Conservation (phyloP, 2,329 filamentous ascomycete genomes). For the Drechslera avenae region DNA sequence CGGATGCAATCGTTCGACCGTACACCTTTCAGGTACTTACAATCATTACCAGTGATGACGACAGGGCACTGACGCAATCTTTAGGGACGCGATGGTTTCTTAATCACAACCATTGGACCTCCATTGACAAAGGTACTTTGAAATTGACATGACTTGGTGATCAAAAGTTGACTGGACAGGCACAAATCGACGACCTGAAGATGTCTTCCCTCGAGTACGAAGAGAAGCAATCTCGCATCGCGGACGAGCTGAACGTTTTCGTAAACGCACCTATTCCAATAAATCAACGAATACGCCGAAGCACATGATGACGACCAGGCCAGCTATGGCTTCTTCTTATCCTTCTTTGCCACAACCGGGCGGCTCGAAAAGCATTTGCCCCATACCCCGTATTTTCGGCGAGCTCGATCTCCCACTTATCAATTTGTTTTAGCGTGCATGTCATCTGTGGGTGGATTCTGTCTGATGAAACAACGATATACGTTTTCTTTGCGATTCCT, state of each 20-base stretch:
- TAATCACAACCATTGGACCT: constrained; percentile 49
- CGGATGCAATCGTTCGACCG: constrained; percentile 50
- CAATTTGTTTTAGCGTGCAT: constrained; percentile 17
- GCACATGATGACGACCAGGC: constrained; percentile 17
- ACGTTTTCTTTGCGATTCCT: constrained; percentile 1
- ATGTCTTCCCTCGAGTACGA: constrained; percentile 49
- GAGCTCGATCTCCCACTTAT: constrained; percentile 10
- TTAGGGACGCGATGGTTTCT: constrained; percentile 51
- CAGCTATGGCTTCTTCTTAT: constrained; percentile 1
- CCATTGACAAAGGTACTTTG: constrained; percentile 49
- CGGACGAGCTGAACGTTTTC: constrained; percentile 43
- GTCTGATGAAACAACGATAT: constrained; percentile 6
- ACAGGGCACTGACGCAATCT: constrained; percentile 20
- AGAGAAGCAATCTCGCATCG: constrained; percentile 48
- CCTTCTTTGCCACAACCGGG: constrained; percentile 1
- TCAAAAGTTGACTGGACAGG: constrained; percentile 34
- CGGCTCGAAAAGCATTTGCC: constrained; percentile 5
- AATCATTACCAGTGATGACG: not conserved
- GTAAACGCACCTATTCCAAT: constrained; percentile 49
- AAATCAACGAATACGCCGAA: constrained; percentile 40
- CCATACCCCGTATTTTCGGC: constrained; percentile 9
- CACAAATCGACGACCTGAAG: constrained; percentile 52
- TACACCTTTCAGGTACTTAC: constrained; percentile 49
- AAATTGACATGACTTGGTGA: not conserved
- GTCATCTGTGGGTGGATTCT: constrained; percentile 3